Evolutionary conservation across 305 asterid species (phyloP).

Genomic region (Andrographis paniculata): DNA sequence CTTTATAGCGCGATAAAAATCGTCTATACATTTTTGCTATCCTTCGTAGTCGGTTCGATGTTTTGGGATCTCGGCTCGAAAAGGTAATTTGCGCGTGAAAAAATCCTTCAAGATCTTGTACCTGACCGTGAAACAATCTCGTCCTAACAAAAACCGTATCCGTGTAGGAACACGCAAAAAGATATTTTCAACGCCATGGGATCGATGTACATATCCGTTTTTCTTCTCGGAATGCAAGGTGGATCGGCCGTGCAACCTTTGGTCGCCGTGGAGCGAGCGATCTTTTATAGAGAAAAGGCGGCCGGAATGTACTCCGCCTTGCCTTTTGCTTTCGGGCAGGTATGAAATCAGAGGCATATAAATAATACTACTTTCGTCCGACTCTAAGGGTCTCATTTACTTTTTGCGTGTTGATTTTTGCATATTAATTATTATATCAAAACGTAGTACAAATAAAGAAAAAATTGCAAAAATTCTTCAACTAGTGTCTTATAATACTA

Average conservation of each 20-base stretch:
- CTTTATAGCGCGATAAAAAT: conserved; percentile 30
- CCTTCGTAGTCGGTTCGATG: conserved; percentile 33
- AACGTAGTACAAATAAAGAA: too few species aligned
- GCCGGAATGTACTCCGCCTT: conserved; percentile 43
- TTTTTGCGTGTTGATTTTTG: too few species aligned
- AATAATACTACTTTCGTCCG: too few species aligned
- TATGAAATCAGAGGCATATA: neutral
- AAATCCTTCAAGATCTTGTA: too few species aligned
- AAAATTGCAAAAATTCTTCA: too few species aligned
- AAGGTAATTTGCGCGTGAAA: too few species aligned
- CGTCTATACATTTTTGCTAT: conserved; percentile 24
- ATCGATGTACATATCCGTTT: conserved; percentile 31
- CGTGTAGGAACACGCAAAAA: conserved; percentile 18
- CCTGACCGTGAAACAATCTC: too few species aligned
- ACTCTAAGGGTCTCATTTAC: too few species aligned
- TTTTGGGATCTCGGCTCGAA: conserved; percentile 41
- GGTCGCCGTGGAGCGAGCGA: conserved; percentile 31
- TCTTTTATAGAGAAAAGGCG: conserved; percentile 38
- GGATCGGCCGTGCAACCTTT: conserved; percentile 37
- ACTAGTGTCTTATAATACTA: too few species aligned
- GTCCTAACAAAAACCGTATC: too few species aligned
- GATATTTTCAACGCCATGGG: conserved; percentile 40
- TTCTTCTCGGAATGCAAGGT: conserved; percentile 29
- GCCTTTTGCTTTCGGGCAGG: conserved; percentile 44
- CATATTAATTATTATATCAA: too few species aligned